Base-by-base conservation (phyloP, 352 stramenopile species). In the Phytophthora syringae region DNA sequence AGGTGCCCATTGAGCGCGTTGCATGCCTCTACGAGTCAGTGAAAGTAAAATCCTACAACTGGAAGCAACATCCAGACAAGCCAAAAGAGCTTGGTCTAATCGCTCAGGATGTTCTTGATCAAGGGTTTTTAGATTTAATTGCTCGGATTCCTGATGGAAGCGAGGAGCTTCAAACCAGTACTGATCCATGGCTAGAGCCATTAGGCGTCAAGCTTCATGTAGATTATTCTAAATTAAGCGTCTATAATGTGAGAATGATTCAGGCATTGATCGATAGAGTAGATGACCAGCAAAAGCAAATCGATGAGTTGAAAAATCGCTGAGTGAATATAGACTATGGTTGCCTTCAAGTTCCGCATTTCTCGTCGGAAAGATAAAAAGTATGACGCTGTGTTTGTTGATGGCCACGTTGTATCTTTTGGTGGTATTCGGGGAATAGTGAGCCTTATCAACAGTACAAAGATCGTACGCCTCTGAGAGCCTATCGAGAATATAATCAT, bases 161-260 rank as follows among this genome's bases (percentile, higher is more conserved):
- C n/a, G n/a, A n/a, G n/a, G n/a, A n/a, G n/a, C n/a, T n/a, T n/a
- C n/a, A n/a, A n/a, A n/a, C n/a, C n/a, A n/a, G n/a, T n/a, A n/a
- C n/a, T n/a, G n/a, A n/a, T n/a, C n/a, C n/a, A n/a, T n/a, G n/a
- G n/a, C n/a, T n/a, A n/a, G n/a, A n/a, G n/a, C n/a, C n/a, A n/a
- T n/a, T n/a, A n/a, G n/a, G n/a, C n/a, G n/a, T n/a, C n/a, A n/a
- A n/a, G n/a, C n/a, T n/a, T n/a, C n/a, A n/a, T n/a, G n/a, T n/a
- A n/a, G n/a, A n/a, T n/a, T n/a, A n/a, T n/a, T n/a, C n/a, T n/a
- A n/a, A n/a, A n/a, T n/a, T n/a, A n/a, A n/a, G 5, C 7, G 55
- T 44, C 0, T 64, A 64, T 20, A 55, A 64, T 11, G 9, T 61
- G 53, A 39, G 42, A 30, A 61, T 62, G 54, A 62, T 62, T 42